Evolutionary conservation across 2,329 filamentous ascomycete genomes (phyloP).

Genomic region (Aphanoascus verrucosus): DNA sequence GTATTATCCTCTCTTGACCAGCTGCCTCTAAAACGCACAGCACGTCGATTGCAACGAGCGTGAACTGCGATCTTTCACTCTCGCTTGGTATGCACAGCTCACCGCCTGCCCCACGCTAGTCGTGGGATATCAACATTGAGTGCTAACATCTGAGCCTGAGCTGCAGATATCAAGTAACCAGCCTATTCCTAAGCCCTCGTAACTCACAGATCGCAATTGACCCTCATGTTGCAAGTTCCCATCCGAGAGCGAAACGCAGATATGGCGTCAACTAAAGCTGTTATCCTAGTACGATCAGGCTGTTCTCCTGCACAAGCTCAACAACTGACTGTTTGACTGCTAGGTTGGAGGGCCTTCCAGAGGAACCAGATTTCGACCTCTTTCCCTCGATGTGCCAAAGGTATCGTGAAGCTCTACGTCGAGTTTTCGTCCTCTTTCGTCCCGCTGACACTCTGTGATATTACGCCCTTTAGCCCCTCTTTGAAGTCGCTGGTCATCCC

Average conservation of each 20-base stretch:
- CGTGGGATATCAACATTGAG: not conserved
- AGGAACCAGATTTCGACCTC: constrained; percentile 87
- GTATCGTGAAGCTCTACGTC: constrained; percentile 37
- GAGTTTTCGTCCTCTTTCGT: not conserved
- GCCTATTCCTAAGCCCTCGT: not conserved
- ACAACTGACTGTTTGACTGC: constrained; percentile 24
- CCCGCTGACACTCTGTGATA: not conserved
- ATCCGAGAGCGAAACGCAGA: constrained; percentile 31
- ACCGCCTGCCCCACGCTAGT: not conserved
- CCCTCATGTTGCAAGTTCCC: constrained; percentile 38
- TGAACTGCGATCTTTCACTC: not conserved
- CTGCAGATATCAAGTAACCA: not conserved
- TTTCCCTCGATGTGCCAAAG: constrained; percentile 94
- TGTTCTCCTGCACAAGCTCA: constrained; percentile 3
- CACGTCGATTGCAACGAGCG: not conserved
- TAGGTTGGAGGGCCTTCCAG: constrained; percentile 91
- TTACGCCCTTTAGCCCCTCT: constrained; percentile 58
- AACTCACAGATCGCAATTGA: not conserved
- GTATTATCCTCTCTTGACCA: not conserved
- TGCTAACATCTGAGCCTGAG: not conserved
- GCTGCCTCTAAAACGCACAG: not conserved
- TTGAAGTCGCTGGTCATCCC: constrained; percentile 94
- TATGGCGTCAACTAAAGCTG: constrained; percentile 69
- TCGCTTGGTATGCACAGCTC: not conserved
- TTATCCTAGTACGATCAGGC: constrained; percentile 62